Evolutionary conservation across 805 yeast species (phyloP), one percentile per base, ranked within the genome.

Genomic region (Naumovozyma baii): DNA sequence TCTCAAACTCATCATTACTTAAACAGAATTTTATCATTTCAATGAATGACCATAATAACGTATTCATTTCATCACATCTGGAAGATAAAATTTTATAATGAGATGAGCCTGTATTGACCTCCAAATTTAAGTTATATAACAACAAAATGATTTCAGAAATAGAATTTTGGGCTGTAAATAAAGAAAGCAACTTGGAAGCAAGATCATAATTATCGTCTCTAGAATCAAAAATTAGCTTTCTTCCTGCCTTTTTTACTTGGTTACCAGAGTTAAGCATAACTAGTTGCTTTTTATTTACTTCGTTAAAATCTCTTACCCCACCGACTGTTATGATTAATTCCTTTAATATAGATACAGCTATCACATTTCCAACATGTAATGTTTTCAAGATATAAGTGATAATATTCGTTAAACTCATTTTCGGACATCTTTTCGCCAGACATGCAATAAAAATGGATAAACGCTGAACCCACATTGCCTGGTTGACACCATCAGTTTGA

Each of bases 401-500:
- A 10, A 90, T 61, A 3, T 90, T 85, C 3, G 65, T 57, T 29
- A 83, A 53, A 48, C 80, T 79, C 63, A 90, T 75, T 2, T 46
- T 59, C 42, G 29, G 75, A 65, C 64, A 78, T 67, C 34, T 69
- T 57, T 48, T 72, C 60, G 58, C 85, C 3, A 87, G 62, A 40
- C 80, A 77, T 0, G 94, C 94, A 38, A 84, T 74, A 54, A 90
- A 88, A 1, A 76, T 66, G 0, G 95, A 73, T 25, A 90, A 66
- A 17, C 94, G 82, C 50, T 82, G 92, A 26, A 87, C 70, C 97
- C 97, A 90, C 49, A 74, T 78, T 18, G 82, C 68, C 41, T 83
- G 88, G 49, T 78, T 76, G 40, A 90, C 63, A 7, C 96, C 96
- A 61, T 87, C 88, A 2, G 60, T 67, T 58, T 85, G 94, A 25